Evolutionary conservation across 129 eudicot species (phyloP).

Genomic region (Chrysanthemum lavandulifolium): DNA sequence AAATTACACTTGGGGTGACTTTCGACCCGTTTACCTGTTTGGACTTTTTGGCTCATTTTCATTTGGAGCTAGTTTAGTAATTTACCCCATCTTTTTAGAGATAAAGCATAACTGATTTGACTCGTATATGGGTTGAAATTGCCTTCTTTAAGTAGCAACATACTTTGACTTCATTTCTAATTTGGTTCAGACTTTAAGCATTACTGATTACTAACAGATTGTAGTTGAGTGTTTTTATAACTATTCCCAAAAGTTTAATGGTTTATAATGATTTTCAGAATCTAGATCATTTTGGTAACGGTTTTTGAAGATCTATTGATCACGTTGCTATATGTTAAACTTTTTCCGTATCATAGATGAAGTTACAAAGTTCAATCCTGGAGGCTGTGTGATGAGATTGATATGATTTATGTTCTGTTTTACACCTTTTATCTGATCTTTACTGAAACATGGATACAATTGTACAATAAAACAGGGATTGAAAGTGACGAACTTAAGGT

Average conservation of each 20-base stretch:
- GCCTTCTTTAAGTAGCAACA: no score
- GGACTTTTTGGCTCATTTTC: neutral
- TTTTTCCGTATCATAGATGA: neutral
- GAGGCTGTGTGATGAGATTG: neutral
- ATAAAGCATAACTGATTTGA: no score
- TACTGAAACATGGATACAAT: slow-evolving; percentile 15
- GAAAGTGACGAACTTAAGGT: slow-evolving; percentile 31
- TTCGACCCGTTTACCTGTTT: no score
- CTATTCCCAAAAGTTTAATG: neutral
- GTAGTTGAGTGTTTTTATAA: neutral
- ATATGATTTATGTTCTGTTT: slow-evolving; percentile 18
- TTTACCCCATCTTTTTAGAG: no score
- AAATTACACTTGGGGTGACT: no score
- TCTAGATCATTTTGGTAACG: neutral
- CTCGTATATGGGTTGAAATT: no score
- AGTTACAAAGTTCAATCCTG: neutral
- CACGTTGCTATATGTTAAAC: slow-evolving; percentile 1
- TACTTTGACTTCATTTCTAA: no score
- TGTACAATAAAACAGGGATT: slow-evolving; percentile 42
- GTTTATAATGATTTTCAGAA: neutral
- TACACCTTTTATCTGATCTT: slow-evolving; percentile 12
- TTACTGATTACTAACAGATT: no score
- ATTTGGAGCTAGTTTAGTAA: neutral
- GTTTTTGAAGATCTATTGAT: neutral
- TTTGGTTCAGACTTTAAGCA: no score